Base-by-base conservation (phyloP, 805 yeast species). In the Kluyveromyces starmeri region DNA sequence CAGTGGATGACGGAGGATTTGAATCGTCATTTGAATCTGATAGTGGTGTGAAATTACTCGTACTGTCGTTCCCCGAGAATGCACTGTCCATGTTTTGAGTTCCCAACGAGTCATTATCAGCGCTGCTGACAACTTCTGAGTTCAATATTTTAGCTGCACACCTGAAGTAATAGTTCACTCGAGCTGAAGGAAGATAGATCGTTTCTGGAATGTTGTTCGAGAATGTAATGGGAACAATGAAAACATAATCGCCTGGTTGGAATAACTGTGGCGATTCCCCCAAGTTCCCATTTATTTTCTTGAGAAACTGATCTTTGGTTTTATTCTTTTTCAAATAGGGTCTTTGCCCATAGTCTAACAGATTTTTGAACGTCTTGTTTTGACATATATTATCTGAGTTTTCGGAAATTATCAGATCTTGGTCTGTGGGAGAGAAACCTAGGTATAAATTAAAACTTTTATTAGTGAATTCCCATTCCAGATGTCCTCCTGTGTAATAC, bases 221-320 rank as follows among this genome's bases (percentile, higher is more conserved):
- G 34, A 79, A 68, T 5, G 73, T 54, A 0, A 76, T 60, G 0
- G 92, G 89, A 5, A 81, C 52, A 13, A 78, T 51, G 47, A 78
- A 82, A 2, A 81, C 69, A 48, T 82, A 82, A 44, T 77, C 71
- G 15, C 94, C 94, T 1, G 88, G 73, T 42, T 69, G 69, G 42
- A 54, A 53, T 11, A 28, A 39, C 19, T 43, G 37, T 9, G 37
- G 29, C 9, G 29, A 32, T 11, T 2, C 24, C 12, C 12, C 28
- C 4, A 10, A 33, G 10, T 11, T 21, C 4, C 32, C 20, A 18
- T 39, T 28, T 11, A 41, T 18, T 19, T 38, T 33, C 7, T 32
- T 39, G 14, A 44, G 28, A 12, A 45, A 38, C 9, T 29, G 19
- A 5, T 39, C 35, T 27, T 37, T 43, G 11, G 43, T 38, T 20